Conservation (phyloP, 2,329 filamentous ascomycete species). For the Waltergamsia citrina region DNA sequence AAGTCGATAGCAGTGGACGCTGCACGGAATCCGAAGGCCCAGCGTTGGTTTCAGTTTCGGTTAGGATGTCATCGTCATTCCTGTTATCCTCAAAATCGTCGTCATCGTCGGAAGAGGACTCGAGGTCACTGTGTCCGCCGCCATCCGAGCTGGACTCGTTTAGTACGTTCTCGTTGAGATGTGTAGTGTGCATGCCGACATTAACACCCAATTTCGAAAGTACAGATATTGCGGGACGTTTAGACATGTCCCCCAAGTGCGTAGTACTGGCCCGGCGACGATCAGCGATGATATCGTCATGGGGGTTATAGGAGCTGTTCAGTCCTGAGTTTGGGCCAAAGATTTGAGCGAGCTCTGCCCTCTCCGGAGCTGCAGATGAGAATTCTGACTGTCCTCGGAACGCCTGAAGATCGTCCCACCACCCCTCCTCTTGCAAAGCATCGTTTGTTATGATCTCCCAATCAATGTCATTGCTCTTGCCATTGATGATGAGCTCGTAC, state of each 20-base stretch:
- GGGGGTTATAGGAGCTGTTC: slow-evolving; percentile 33
- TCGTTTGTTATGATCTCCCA: slow-evolving; percentile 53
- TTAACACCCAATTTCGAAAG: slow-evolving; percentile 51
- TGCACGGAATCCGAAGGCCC: not conserved
- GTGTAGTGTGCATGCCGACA: slow-evolving; percentile 68
- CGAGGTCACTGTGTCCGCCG: slow-evolving; percentile 2
- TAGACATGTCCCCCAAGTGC: slow-evolving; percentile 52
- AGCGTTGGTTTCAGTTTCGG: not conserved
- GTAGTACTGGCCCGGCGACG: slow-evolving; percentile 37
- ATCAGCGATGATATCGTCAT: slow-evolving; percentile 15
- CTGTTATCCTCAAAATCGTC: slow-evolving; percentile 17
- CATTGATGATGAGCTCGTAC: slow-evolving; percentile 74
- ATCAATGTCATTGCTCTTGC: slow-evolving; percentile 43
- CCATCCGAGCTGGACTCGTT: slow-evolving; percentile 19
- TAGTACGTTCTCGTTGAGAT: slow-evolving; percentile 54
- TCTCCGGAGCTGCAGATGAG: slow-evolving; percentile 31
- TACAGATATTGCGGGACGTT: slow-evolving; percentile 43
- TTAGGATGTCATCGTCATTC: slow-evolving; percentile 10
- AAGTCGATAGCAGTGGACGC: not conserved
- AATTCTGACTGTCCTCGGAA: slow-evolving; percentile 31
- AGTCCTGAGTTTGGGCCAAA: slow-evolving; percentile 31
- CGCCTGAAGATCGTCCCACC: slow-evolving; percentile 70
- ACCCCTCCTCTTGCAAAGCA: slow-evolving; percentile 61
- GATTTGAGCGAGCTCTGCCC: slow-evolving; percentile 31
- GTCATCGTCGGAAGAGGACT: slow-evolving; percentile 20